Base-by-base conservation (phyloP, 2,329 filamentous ascomycete genomes). In the Fusarium sp. region DNA sequence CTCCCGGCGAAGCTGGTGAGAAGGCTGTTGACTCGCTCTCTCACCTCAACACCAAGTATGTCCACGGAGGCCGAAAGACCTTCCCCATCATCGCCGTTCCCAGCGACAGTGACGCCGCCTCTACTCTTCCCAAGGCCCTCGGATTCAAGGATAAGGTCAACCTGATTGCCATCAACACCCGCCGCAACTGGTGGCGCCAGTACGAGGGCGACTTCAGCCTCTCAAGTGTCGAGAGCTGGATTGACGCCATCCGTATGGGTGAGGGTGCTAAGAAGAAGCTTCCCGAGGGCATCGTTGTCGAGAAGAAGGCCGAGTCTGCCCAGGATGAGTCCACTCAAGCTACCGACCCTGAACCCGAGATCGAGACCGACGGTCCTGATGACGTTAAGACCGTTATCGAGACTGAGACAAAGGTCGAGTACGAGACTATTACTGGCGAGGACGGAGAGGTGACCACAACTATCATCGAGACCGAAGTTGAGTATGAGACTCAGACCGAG, bases 221-320 rank as follows among this genome's bases (percentile, higher is more conserved):
- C 25, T 84, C 87, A 57, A 87, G 86, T 27, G 83, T 99, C 30
- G 93, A 97, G 82, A 83, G 84, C 67, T 99, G 95, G 94, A 88
- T 99, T 63, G 96, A 99, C 76, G 86, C 88, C n/a, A 94, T 98
- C 67, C 90, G 94, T 40, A 87, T 99, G 85, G 93, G 94, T 55
- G 95, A 98, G 77, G 92, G 93, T 4, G 82, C 87, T 63, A 98
- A 95, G 85, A 86, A 90, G 75, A 92, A 90, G 82, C 79, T 96
- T 44, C 92, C 92, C 0, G 86, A 87, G 62, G 87, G 85, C 3
- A 75, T 93, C 45, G 77, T 91, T 32, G 81, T 83, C 18, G 79
- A 81, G 56, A 75, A 78, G 13, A 65, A 78, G 13, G 64, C 58
- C 3, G 57, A 58, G 24, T 29, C 60, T 46, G 32, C 27, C n/a